Evolutionary conservation across 345 rosid genomes (phyloP).

Genomic region (Salix purpurea): DNA sequence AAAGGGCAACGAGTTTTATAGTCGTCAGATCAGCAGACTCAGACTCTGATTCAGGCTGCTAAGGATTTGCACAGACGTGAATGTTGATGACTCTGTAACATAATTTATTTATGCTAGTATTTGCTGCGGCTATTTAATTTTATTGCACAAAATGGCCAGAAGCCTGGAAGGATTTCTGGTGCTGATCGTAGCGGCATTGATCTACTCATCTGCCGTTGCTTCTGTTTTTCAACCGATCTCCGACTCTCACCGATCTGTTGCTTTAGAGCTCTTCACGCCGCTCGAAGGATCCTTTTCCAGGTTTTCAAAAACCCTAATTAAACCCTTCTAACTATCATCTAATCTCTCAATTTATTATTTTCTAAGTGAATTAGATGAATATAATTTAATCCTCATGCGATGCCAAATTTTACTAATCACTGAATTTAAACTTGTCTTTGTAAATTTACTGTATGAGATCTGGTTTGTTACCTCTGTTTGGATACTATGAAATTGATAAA

Average conservation of each 20-base stretch:
- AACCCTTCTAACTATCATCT: not conserved
- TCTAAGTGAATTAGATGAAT: not conserved
- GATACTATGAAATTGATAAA: not conserved
- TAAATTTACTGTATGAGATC: not conserved
- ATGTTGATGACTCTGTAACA: not conserved
- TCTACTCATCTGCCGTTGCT: conserved; percentile 33
- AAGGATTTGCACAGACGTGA: not conserved
- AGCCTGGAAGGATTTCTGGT: conserved; percentile 39
- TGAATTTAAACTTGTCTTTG: not conserved
- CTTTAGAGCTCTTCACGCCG: conserved; percentile 59
- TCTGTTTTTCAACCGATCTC: conserved; percentile 72
- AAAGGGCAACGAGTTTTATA: not conserved
- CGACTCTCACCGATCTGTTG: conserved; percentile 89
- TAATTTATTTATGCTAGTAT: not conserved
- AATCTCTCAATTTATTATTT: not conserved
- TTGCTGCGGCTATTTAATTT: not conserved
- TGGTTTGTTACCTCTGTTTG: not conserved
- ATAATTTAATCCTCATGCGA: not conserved
- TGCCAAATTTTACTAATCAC: not conserved
- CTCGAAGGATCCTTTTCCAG: conserved; percentile 64
- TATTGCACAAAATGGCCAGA: conserved; percentile 20
- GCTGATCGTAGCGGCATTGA: conserved; percentile 39
- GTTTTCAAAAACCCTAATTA: conserved; percentile 27
- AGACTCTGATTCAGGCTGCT: not conserved
- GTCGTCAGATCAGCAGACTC: not conserved